phyloP scores from a whole-genome alignment of 345 rosid species.

The Brassica rapa region DNA sequence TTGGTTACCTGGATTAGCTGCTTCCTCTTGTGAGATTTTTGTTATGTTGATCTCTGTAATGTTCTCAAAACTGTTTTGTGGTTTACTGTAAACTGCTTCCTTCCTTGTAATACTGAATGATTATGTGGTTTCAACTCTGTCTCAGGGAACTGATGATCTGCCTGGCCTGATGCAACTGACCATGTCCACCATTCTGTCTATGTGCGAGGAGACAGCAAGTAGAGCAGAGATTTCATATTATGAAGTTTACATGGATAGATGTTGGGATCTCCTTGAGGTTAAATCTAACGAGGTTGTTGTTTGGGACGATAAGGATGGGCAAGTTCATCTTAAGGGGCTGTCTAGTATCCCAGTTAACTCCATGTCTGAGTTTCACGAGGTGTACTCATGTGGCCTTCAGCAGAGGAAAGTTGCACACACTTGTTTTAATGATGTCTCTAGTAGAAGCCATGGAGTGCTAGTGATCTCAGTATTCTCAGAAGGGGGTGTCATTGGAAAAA shows the following conservation, averaged over 20 bases:
- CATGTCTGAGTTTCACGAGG: slow-evolving; percentile 61
- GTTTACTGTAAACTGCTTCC: background rate
- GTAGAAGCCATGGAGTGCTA: slow-evolving; percentile 92
- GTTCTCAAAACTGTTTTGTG: background rate
- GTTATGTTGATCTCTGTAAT: no score
- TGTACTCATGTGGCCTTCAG: slow-evolving; percentile 57
- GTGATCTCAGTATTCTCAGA: slow-evolving; percentile 60
- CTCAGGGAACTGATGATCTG: slow-evolving; percentile 62
- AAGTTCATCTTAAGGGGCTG: slow-evolving; percentile 76
- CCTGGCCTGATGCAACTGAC: slow-evolving; percentile 76
- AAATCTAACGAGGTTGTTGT: slow-evolving; percentile 58
- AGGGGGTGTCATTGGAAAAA: slow-evolving; percentile 56
- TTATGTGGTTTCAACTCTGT: slow-evolving; percentile 23
- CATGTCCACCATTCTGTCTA: slow-evolving; percentile 64
- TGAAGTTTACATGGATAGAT: slow-evolving; percentile 90
- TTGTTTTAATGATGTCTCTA: slow-evolving; percentile 81
- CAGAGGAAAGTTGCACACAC: slow-evolving; percentile 83
- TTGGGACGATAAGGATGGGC: slow-evolving; percentile 73
- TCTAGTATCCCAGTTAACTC: slow-evolving; percentile 59
- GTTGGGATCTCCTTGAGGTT: slow-evolving; percentile 76
- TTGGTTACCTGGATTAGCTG: background rate
- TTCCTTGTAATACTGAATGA: background rate
- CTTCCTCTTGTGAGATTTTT: background rate
- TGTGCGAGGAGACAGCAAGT: slow-evolving; percentile 51
- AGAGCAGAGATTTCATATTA: slow-evolving; percentile 74